Percentiles rank a stretch among this genome's conserved stretches.
Conservation (phyloP, 192 early-diverging fungal species). For the Backusella mclennaniae region DNA sequence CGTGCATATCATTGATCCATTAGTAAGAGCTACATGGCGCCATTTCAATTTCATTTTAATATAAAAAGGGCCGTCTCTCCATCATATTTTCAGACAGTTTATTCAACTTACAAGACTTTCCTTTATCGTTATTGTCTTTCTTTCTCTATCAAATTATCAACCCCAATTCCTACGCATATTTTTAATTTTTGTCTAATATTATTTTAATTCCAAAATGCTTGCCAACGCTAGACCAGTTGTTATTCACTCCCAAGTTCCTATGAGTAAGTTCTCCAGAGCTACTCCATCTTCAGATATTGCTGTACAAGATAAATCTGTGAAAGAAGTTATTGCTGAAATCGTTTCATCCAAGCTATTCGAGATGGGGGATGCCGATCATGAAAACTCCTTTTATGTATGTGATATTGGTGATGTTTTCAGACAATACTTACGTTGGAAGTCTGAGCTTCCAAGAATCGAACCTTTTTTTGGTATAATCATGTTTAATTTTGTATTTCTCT, state of each 20-base stretch:
- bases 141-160: no score
- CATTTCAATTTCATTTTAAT: no score
- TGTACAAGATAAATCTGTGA: constrained; percentile 14
- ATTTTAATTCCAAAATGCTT: constrained; percentile 17
- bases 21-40: no score
- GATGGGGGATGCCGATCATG: constrained; percentile 53
- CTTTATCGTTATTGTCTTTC: neutral
- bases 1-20: no score
- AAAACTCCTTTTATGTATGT: constrained; percentile 94
- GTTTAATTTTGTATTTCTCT: neutral
- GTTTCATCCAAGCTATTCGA: constrained; percentile 36
- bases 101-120: constrained; percentile 31
- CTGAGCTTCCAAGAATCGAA: constrained; percentile 86
- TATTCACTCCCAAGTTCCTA: neutral
- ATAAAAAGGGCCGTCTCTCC: neutral
- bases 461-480: constrained; percentile 87
- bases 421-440: constrained; percentile 84
- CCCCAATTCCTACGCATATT: neutral
- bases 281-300: neutral
- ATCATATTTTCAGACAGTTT: constrained; percentile 34
- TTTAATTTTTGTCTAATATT: neutral
- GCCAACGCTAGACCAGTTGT: constrained; percentile 20
- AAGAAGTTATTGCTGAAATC: constrained; percentile 32
- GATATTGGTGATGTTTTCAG: constrained; percentile 91
- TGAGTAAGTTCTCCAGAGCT: neutral